Percentiles rank a stretch among this genome's conserved stretches.
phyloP scores from a whole-genome alignment of 208 protist genomes.

The Leishmania braziliensis region DNA sequence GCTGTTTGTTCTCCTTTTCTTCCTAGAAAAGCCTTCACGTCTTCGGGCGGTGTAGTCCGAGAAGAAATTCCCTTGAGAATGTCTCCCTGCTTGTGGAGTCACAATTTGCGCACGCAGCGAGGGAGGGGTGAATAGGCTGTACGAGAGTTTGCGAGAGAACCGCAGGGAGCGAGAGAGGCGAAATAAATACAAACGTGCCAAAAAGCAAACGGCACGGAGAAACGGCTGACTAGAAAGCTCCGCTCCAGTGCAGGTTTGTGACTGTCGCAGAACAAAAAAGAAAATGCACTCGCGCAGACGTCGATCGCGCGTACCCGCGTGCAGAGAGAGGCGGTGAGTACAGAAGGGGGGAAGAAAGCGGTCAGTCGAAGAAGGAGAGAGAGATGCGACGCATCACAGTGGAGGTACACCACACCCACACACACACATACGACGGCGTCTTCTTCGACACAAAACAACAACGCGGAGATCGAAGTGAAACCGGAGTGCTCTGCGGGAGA shows the following conservation, averaged over 20 bases:
- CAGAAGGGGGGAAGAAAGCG: background rate
- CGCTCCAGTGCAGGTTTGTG: background rate
- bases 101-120: background rate
- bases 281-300: background rate
- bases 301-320: background rate
- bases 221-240: background rate
- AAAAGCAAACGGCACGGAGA: background rate
- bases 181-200: background rate
- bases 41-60: background rate
- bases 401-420: background rate
- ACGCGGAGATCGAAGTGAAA: background rate
- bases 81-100: background rate
- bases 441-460: conserved; percentile 3
- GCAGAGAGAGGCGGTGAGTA: background rate
- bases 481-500: background rate
- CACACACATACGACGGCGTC: background rate
- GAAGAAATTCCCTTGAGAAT: background rate
- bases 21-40: background rate
- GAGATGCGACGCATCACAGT: background rate
- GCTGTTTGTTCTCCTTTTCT: background rate
- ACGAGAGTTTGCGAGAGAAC: background rate
- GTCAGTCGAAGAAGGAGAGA: background rate
- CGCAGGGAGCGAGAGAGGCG: background rate
- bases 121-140: background rate
- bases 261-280: background rate